phyloP scores from a whole-genome alignment of 768 basidiomycete species.

The Tricholoma matsutake region DNA sequence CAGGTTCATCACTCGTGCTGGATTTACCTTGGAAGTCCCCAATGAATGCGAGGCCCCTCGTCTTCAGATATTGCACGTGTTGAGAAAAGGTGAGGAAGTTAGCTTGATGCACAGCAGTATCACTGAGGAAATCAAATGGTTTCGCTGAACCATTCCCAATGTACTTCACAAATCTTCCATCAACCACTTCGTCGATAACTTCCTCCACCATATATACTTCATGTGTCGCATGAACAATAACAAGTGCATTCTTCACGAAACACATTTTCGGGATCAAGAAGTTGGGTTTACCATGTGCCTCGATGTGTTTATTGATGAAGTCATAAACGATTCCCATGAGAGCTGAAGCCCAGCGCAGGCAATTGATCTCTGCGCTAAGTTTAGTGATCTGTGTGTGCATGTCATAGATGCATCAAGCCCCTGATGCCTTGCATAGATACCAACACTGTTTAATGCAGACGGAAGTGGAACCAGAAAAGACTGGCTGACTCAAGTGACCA shows the following conservation, averaged over 20 bases:
- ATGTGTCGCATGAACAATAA: not conserved
- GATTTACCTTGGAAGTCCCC: not conserved
- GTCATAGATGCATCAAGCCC: not conserved
- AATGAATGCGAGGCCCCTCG: not conserved
- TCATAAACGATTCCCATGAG: not conserved
- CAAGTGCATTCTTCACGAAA: not conserved
- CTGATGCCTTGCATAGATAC: not conserved
- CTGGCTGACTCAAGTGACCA: not conserved
- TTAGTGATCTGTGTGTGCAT: not conserved
- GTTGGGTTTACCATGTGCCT: not conserved
- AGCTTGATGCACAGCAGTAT: not conserved
- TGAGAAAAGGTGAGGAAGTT: not conserved
- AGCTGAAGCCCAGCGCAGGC: not conserved
- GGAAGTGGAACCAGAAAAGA: not conserved
- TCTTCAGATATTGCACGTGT: not conserved
- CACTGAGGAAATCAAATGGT: not conserved
- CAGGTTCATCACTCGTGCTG: not conserved
- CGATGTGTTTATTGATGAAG: not conserved
- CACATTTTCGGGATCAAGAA: not conserved
- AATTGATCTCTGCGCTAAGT: not conserved
- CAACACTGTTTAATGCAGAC: not conserved
- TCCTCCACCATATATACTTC: not conserved
- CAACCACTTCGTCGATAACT: not conserved
- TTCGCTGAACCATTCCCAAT: not conserved
- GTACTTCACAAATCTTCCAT: not conserved